A percentile compares a stretch with the other conserved stretches of the same genome.
Evolutionary conservation across 805 yeast genomes (phyloP).

Genomic region (Spathaspora boniae): DNA sequence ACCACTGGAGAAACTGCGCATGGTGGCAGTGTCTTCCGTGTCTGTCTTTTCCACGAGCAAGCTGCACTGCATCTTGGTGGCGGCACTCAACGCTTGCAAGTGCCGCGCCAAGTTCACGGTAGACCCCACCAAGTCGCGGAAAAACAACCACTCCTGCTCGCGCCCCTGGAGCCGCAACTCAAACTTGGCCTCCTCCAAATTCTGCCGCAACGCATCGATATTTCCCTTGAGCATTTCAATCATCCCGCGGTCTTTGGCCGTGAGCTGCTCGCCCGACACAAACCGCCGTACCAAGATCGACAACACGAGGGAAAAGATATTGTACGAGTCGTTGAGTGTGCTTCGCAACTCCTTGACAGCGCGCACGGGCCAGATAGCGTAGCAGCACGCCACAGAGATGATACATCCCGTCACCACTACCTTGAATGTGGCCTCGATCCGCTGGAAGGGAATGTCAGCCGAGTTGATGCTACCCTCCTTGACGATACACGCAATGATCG

Average conservation of each 20-base stretch:
- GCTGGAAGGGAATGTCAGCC: constrained; percentile 51
- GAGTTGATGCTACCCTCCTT: constrained; percentile 69
- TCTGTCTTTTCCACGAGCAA: constrained; percentile 36
- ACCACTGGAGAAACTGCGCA: too few species aligned
- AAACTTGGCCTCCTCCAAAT: constrained; percentile 56
- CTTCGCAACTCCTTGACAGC: constrained; percentile 47
- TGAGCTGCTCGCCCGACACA: constrained; percentile 44
- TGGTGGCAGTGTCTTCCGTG: constrained; percentile 11
- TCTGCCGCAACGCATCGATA: constrained; percentile 34
- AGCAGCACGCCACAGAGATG: constrained; percentile 58
- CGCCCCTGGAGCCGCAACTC: constrained; percentile 56
- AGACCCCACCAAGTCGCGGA: constrained; percentile 47
- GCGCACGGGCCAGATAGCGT: constrained; percentile 58
- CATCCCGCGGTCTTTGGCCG: constrained; percentile 35
- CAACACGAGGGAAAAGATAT: constrained; percentile 48
- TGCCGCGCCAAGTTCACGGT: constrained; percentile 52
- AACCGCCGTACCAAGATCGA: constrained; percentile 47
- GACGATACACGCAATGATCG: constrained; percentile 65
- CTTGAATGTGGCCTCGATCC: constrained; percentile 50
- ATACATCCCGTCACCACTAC: constrained; percentile 62
- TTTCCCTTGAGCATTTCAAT: constrained; percentile 38
- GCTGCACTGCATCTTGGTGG: constrained; percentile 65
- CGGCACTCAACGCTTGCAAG: constrained; percentile 63
- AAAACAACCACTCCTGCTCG: constrained; percentile 48
- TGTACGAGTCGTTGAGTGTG: constrained; percentile 48